Evolutionary conservation across 306 rosid species (phyloP).

Genomic region (Sicyos edulis): DNA sequence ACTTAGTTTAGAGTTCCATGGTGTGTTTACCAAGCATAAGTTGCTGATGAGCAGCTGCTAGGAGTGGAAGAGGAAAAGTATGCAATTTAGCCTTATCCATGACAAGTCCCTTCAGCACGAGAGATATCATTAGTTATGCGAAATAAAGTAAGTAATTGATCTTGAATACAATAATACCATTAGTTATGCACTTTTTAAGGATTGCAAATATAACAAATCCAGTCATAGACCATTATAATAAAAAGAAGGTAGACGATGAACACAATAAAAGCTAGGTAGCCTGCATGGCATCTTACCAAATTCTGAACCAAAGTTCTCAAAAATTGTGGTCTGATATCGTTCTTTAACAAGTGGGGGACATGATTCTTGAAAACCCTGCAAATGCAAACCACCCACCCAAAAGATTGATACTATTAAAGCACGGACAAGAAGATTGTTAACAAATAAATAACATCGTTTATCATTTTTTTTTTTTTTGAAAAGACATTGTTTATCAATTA

Average conservation of each 20-base stretch:
- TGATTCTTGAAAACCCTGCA: conserved; percentile 83
- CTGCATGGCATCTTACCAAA: conserved; percentile 52
- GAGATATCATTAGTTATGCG: conserved; percentile 20
- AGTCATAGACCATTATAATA: not conserved
- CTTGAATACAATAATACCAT: not conserved
- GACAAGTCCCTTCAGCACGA: conserved; percentile 51
- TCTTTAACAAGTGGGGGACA: conserved; percentile 60
- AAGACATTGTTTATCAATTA: not conserved
- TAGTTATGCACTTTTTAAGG: not conserved
- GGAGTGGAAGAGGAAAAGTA: conserved; percentile 77
- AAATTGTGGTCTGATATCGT: conserved; percentile 42
- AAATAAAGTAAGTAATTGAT: conserved; percentile 13
- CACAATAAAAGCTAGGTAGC: not conserved
- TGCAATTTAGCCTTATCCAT: conserved; percentile 71
- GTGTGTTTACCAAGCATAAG: conserved; percentile 58
- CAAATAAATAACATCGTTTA: not conserved
- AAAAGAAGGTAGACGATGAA: not conserved
- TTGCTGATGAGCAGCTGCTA: conserved; percentile 81
- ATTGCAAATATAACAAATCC: not conserved
- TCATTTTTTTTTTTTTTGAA: no score
- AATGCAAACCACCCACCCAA: conserved; percentile 16
- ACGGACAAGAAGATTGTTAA: not conserved
- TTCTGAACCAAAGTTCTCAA: conserved; percentile 35
- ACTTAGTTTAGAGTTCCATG: conserved; percentile 15
- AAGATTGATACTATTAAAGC: conserved; percentile 10